Conservation (phyloP, 2,329 filamentous ascomycete species). For the Xylariaceae sp. region DNA sequence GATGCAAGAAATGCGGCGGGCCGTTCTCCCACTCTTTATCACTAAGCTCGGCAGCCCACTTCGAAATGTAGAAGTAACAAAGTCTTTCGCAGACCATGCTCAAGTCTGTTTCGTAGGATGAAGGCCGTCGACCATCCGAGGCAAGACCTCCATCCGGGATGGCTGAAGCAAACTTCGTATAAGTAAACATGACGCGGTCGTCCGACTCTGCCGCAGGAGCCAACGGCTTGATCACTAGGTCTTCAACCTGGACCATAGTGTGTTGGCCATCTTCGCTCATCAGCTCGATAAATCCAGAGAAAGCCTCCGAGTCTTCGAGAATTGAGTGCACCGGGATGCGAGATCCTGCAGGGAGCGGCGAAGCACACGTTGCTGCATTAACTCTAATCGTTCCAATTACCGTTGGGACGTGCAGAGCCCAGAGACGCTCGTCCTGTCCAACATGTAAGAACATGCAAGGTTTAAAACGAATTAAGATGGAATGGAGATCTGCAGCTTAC, state of each 20-base stretch:
- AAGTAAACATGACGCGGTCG: constrained; percentile 11
- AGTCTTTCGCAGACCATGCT: constrained; percentile 30
- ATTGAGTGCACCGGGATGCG: not conserved
- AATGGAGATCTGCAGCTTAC: too few species aligned
- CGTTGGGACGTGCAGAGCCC: constrained; percentile 28
- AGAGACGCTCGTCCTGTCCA: constrained; percentile 29
- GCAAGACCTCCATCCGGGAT: constrained; percentile 8
- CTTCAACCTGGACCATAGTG: constrained; percentile 28
- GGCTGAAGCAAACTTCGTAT: not conserved
- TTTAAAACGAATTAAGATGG: too few species aligned
- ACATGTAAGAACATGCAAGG: too few species aligned
- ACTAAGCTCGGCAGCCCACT: constrained; percentile 28
- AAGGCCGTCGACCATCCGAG: not conserved
- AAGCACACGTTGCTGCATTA: constrained; percentile 9
- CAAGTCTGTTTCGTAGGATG: constrained; percentile 22
- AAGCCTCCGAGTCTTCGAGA: not conserved
- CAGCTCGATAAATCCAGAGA: constrained; percentile 17
- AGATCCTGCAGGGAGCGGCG: not conserved
- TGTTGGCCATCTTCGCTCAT: constrained; percentile 15
- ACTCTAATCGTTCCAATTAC: constrained; percentile 16
- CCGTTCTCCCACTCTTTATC: constrained; percentile 30
- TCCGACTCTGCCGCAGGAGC: constrained; percentile 2
- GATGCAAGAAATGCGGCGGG: constrained; percentile 24
- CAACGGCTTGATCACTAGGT: constrained; percentile 22
- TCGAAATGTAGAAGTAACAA: constrained; percentile 33